Conservation (phyloP, 2,329 filamentous ascomycete genomes). For the Botrytis pseudocinerea region DNA sequence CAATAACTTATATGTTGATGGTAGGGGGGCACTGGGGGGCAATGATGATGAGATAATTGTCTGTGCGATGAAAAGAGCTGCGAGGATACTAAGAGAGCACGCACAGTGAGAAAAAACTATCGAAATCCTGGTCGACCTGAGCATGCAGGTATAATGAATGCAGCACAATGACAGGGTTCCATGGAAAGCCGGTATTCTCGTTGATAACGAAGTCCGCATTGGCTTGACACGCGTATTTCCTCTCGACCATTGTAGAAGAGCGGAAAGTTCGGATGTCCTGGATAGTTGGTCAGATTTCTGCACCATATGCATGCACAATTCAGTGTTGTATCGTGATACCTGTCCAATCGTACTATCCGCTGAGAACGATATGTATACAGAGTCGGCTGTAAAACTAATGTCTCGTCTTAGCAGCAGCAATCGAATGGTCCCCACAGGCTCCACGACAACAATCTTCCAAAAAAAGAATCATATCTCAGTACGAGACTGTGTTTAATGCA, state of each 20-base stretch:
- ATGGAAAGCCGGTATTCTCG: conserved; percentile 11
- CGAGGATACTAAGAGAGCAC: conserved; percentile 3
- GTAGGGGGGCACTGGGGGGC: neutral
- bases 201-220: conserved; percentile 8
- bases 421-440: conserved; percentile 13
- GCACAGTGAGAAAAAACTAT: neutral
- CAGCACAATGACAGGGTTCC: conserved; percentile 3
- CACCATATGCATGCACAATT: neutral
- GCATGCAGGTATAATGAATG: neutral
- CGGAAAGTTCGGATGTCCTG: conserved; percentile 1
- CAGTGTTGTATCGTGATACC: neutral
- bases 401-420: conserved; percentile 13
- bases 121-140: conserved; percentile 8
- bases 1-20: neutral
- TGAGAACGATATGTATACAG: conserved; percentile 1
- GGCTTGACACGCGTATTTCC: neutral
- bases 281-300: conserved; percentile 7
- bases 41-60: conserved; percentile 16
- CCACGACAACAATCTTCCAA: conserved; percentile 14
- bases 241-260: neutral
- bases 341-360: conserved; percentile 4
- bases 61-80: neutral
- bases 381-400: conserved; percentile 7
- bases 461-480: neutral
- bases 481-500: neutral